Evolutionary conservation across 345 rosid genomes (phyloP).

Genomic region (Populus davidiana): DNA sequence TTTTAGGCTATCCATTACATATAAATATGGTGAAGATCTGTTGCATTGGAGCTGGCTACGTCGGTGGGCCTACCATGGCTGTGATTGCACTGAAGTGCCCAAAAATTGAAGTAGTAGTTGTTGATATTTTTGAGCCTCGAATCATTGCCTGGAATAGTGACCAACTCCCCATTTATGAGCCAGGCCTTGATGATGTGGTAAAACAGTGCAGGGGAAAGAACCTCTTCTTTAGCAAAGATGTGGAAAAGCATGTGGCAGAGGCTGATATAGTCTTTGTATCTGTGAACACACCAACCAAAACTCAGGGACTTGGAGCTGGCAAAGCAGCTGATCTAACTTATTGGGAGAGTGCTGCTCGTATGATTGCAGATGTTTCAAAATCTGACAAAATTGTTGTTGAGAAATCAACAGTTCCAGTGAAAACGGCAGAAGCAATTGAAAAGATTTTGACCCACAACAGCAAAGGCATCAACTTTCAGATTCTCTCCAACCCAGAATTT

Average conservation of each 20-base stretch:
- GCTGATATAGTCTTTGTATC: constrained; percentile 35
- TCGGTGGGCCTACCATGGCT: constrained; percentile 37
- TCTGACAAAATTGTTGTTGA: constrained; percentile 32
- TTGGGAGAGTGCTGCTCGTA: constrained; percentile 35
- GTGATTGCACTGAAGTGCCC: constrained; percentile 36
- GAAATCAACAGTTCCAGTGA: constrained; percentile 34
- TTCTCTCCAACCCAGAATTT: constrained; percentile 31
- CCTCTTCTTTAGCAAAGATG: constrained; percentile 30
- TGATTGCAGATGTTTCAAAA: constrained; percentile 33
- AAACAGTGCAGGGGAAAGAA: constrained; percentile 27
- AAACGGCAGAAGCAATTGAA: constrained; percentile 33
- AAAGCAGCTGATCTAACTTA: constrained; percentile 32
- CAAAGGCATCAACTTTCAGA: constrained; percentile 31
- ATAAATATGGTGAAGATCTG: constrained; percentile 33
- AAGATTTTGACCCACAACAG: constrained; percentile 28
- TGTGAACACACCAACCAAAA: constrained; percentile 32
- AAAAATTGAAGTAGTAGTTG: constrained; percentile 26
- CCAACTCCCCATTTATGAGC: constrained; percentile 28
- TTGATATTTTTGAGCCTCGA: constrained; percentile 25
- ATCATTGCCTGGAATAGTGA: constrained; percentile 34
- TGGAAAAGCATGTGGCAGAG: constrained; percentile 26
- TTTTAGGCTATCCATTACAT: constrained; percentile 1
- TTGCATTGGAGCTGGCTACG: constrained; percentile 36
- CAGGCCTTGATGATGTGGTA: constrained; percentile 30
- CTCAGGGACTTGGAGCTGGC: constrained; percentile 33